Evolutionary conservation across 176 grass and related monocot species (phyloP).

Genomic region (Musa itinerans): DNA sequence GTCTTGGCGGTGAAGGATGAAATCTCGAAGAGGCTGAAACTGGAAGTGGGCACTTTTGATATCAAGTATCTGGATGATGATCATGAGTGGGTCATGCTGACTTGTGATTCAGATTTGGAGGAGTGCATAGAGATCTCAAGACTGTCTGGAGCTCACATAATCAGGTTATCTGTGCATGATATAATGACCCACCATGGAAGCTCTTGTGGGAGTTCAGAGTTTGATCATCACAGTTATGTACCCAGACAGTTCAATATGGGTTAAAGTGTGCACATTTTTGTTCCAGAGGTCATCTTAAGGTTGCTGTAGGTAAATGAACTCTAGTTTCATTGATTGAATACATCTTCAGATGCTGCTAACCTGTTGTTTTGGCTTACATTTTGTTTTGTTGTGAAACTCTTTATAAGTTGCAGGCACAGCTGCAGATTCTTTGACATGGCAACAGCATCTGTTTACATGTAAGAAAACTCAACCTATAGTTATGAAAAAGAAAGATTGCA

Average conservation of each 20-base stretch:
- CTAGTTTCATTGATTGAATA: too few species aligned
- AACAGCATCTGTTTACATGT: too few species aligned
- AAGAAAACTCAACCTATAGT: too few species aligned
- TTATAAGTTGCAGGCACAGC: too few species aligned
- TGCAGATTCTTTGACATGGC: too few species aligned
- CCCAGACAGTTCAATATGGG: not conserved
- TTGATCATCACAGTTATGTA: conserved; percentile 4
- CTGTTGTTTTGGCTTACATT: too few species aligned
- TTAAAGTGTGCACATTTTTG: not conserved
- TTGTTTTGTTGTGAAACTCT: too few species aligned
- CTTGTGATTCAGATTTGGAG: conserved; percentile 21
- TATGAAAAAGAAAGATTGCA: too few species aligned
- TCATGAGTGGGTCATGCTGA: conserved; percentile 27
- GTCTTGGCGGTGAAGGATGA: conserved; percentile 14
- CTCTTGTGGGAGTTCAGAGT: conserved; percentile 16
- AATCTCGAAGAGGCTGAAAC: conserved; percentile 23
- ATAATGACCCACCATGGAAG: conserved; percentile 1
- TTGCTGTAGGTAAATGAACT: not conserved
- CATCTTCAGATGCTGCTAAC: too few species aligned
- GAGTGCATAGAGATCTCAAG: conserved; percentile 21
- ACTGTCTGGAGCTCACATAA: conserved; percentile 18
- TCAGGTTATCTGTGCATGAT: conserved; percentile 22
- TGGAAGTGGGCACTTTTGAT: conserved; percentile 19
- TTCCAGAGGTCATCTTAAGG: not conserved
- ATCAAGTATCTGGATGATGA: conserved; percentile 26